phyloP scores from a whole-genome alignment of 352 stramenopile species.

The Globisporangium orthogonon region DNA sequence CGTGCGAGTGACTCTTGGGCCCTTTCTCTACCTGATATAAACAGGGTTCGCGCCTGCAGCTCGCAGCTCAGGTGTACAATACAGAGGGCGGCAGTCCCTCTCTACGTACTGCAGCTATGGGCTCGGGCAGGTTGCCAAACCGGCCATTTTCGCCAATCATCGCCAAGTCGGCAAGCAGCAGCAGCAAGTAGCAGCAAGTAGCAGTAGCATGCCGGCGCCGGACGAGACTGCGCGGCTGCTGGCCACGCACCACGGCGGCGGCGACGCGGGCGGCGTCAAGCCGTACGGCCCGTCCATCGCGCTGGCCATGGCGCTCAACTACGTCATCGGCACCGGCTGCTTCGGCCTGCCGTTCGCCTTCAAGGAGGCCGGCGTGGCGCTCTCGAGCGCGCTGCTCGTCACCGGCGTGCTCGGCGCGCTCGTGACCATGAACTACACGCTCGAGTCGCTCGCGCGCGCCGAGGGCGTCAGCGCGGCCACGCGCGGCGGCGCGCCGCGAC shows the following conservation, averaged over 20 bases:
- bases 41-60: too few species aligned
- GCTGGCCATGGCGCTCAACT: slow-evolving; percentile 82
- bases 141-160: not conserved
- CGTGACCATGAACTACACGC: slow-evolving; percentile 86
- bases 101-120: too few species aligned
- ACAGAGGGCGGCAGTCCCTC: too few species aligned
- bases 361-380: slow-evolving; percentile 55
- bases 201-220: too few species aligned
- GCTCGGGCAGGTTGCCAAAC: too few species aligned
- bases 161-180: not conserved
- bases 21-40: too few species aligned
- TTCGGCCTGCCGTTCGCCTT: slow-evolving; percentile 82
- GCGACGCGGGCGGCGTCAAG: slow-evolving; percentile 28
- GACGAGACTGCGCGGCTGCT: slow-evolving; percentile 24
- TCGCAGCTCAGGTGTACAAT: too few species aligned
- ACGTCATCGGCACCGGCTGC: slow-evolving; percentile 82
- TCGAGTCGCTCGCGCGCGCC: slow-evolving; percentile 71
- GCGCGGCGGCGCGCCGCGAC: slow-evolving; percentile 34
- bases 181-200: too few species aligned
- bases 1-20: too few species aligned
- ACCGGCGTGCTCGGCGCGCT: slow-evolving; percentile 54
- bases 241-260: slow-evolving; percentile 11
- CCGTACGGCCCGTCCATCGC: slow-evolving; percentile 63
- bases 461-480: slow-evolving; percentile 66
- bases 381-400: slow-evolving; percentile 55